A percentile compares a stretch with the other conserved stretches of the same genome.
Evolutionary conservation across 73 alveolate species (phyloP).

Genomic region (Breviolum minutum): DNA sequence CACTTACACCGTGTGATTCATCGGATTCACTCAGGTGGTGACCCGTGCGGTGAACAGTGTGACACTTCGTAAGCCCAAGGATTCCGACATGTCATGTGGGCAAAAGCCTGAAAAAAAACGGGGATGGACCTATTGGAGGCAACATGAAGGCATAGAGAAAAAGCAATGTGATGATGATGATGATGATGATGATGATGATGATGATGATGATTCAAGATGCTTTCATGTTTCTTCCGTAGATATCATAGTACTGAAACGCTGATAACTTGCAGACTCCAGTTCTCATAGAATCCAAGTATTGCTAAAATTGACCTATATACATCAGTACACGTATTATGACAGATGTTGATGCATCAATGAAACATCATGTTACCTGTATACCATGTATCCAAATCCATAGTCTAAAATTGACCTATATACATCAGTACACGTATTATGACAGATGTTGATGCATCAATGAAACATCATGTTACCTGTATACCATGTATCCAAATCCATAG

Average conservation of each 20-base stretch:
- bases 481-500: no score
- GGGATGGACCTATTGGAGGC: not conserved
- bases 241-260: not conserved
- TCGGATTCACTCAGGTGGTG: conserved; percentile 6
- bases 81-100: not conserved
- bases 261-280: not conserved
- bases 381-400: not conserved
- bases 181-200: not conserved
- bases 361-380: no score
- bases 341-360: no score
- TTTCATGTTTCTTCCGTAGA: no score
- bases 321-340: no score
- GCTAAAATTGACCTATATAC: not conserved
- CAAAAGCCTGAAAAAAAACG: not conserved
- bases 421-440: no score
- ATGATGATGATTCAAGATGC: no score
- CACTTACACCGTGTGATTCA: no score
- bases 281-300: not conserved
- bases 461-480: no score
- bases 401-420: not conserved
- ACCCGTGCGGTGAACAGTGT: conserved; percentile 94
- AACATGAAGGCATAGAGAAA: not conserved
- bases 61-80: conserved; percentile 87
- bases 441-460: no score
- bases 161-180: not conserved